Conservation (phyloP, 768 basidiomycete genomes). For the Suillus ampliporus region DNA sequence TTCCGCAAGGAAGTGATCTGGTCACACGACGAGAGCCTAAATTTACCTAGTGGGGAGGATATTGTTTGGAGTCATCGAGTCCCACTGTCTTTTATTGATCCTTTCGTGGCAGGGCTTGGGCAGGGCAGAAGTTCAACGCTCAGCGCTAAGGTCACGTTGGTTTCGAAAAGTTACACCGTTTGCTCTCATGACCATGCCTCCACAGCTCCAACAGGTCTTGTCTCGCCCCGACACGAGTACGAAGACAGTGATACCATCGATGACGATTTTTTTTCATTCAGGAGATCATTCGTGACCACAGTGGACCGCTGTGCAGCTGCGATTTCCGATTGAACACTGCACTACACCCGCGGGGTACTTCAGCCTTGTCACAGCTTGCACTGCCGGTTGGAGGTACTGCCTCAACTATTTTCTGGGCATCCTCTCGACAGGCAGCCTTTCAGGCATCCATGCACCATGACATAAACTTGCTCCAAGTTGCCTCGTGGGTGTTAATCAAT, state of each 20-base stretch:
- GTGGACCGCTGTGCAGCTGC: constrained; percentile 2
- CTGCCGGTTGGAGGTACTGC: constrained; percentile 1
- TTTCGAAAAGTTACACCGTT: neutral
- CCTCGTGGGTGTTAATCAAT: neutral
- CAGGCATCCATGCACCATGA: neutral
- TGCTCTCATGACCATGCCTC: neutral
- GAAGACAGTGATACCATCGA: neutral
- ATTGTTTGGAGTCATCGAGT: neutral
- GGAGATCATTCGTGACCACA: constrained; percentile 1
- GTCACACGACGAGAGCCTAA: constrained; percentile 8
- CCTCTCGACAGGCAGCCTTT: neutral
- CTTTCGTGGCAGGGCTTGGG: constrained; percentile 2
- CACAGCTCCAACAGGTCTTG: constrained; percentile 3
- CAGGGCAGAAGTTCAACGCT: neutral
- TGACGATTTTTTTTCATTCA: neutral
- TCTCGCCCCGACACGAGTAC: neutral
- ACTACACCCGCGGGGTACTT: neutral
- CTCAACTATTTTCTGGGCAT: neutral
- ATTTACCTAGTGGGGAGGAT: neutral
- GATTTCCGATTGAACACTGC: neutral
- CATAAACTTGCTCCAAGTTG: neutral
- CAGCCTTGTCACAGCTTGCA: constrained; percentile 7
- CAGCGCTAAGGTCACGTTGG: neutral
- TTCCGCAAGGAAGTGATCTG: constrained; percentile 2
- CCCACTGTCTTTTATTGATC: constrained; percentile 2